phyloP scores from a whole-genome alignment of 345 rosid species.

The Rhizophora apiculata region DNA sequence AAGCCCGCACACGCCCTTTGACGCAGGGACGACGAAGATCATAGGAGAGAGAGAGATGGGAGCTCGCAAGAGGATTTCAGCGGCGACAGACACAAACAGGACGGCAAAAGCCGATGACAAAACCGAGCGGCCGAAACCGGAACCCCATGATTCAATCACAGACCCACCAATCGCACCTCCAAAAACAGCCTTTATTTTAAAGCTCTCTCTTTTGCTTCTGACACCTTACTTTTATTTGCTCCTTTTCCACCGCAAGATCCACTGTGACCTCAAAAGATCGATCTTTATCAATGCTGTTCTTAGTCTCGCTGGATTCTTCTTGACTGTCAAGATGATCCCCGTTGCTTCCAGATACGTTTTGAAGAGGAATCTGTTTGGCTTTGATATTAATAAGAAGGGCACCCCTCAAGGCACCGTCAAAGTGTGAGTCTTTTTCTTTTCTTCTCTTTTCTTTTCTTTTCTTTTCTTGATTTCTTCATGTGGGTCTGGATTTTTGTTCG shows the following conservation, averaged over 20 bases:
- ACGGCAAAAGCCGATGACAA: neutral
- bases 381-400: slow-evolving; percentile 87
- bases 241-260: slow-evolving; percentile 58
- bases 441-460: neutral
- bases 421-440: slow-evolving; percentile 57
- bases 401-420: slow-evolving; percentile 80
- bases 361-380: slow-evolving; percentile 86
- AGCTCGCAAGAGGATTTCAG: slow-evolving; percentile 63
- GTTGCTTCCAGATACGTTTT: slow-evolving; percentile 83
- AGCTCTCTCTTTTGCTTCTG: slow-evolving; percentile 50
- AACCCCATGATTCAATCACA: slow-evolving; percentile 17
- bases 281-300: slow-evolving; percentile 81
- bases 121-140: slow-evolving; percentile 6
- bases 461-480: neutral
- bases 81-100: slow-evolving; percentile 9
- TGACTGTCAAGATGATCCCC: slow-evolving; percentile 75
- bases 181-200: slow-evolving; percentile 53
- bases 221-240: slow-evolving; percentile 64
- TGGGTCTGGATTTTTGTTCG: neutral
- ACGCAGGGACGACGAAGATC: too few relatives aligned
- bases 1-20: too few relatives aligned
- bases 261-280: slow-evolving; percentile 57
- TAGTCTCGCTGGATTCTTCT: slow-evolving; percentile 70
- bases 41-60: slow-evolving; percentile 39
- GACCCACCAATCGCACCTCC: slow-evolving; percentile 70